phyloP scores from a whole-genome alignment of 2,329 filamentous ascomycete genomes.

The Epichloe bromicola region DNA sequence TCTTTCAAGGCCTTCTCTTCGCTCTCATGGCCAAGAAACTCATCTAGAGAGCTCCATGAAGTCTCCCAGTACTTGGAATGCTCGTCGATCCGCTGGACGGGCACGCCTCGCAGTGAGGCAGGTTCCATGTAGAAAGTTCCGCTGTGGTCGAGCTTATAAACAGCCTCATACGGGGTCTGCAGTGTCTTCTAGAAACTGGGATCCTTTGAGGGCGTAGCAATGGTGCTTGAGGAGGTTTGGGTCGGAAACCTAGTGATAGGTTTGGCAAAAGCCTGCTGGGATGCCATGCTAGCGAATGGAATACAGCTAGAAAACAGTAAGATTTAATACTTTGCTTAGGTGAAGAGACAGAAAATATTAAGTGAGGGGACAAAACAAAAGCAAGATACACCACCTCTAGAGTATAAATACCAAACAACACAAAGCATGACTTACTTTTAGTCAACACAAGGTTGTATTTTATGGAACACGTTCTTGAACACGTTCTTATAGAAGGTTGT shows the following conservation, averaged over 20 bases:
- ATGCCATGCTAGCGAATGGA: neutral
- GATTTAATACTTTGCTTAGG: neutral
- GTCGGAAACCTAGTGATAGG: neutral
- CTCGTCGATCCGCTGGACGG: constrained; percentile 17
- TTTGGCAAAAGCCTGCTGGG: neutral
- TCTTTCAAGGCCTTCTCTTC: constrained; percentile 12
- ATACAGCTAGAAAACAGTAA: neutral
- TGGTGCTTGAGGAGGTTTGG: too few relatives aligned
- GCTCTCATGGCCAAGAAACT: constrained; percentile 14
- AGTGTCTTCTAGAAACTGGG: constrained; percentile 9
- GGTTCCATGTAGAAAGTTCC: constrained; percentile 15
- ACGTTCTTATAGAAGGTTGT: too few relatives aligned
- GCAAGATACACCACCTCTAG: neutral
- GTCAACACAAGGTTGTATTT: too few relatives aligned
- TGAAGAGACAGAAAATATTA: neutral
- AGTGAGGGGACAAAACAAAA: neutral
- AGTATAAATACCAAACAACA: neutral
- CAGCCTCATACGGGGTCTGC: constrained; percentile 4
- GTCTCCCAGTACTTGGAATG: constrained; percentile 17
- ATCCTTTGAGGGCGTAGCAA: neutral
- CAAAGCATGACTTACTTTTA: neutral
- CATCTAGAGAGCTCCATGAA: constrained; percentile 18
- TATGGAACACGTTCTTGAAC: too few relatives aligned
- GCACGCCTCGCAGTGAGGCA: constrained; percentile 13
- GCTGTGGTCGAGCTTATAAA: constrained; percentile 12